A percentile compares a stretch with the other conserved stretches of the same genome.
Evolutionary conservation across 495 filamentous ascomycete genomes (phyloP).

Genomic region (Viridothelium virens): DNA sequence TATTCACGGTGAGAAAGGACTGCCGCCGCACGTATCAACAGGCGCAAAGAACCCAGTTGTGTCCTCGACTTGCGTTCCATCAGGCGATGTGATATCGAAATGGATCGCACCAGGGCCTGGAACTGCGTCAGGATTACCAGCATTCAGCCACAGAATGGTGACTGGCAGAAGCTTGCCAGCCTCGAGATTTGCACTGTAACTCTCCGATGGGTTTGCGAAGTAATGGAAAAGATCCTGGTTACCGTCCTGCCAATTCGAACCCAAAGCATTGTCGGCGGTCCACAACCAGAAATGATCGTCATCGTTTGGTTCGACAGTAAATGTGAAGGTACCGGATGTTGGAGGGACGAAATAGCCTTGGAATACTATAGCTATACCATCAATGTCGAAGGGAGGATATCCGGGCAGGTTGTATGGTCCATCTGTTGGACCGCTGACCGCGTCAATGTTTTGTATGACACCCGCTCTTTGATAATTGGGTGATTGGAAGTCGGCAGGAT

Average conservation of each 20-base stretch:
- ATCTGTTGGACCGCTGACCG: not conserved
- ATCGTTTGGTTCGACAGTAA: not conserved
- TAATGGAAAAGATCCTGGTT: conserved; percentile 5
- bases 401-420: conserved; percentile 3
- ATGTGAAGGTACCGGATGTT: not conserved
- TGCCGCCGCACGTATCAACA: not conserved
- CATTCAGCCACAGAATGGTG: not conserved
- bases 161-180: not conserved
- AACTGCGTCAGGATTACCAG: not conserved
- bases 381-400: conserved; percentile 1
- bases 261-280: conserved; percentile 1
- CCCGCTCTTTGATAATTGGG: not conserved
- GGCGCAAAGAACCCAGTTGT: not conserved
- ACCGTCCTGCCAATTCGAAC: not conserved
- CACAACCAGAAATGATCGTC: conserved; percentile 5
- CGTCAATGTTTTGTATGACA: conserved; percentile 5
- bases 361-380: not conserved
- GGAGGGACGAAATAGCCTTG: not conserved
- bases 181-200: not conserved
- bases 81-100: conserved; percentile 6
- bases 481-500: not conserved
- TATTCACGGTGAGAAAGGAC: conserved; percentile 1
- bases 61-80: not conserved
- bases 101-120: not conserved
- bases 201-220: not conserved